These are phyloP conservation scores for Hymenoscyphus repandus DNA, from an alignment of 2,329 filamentous ascomycete genomes.

Conservation along the genomic window DNA sequence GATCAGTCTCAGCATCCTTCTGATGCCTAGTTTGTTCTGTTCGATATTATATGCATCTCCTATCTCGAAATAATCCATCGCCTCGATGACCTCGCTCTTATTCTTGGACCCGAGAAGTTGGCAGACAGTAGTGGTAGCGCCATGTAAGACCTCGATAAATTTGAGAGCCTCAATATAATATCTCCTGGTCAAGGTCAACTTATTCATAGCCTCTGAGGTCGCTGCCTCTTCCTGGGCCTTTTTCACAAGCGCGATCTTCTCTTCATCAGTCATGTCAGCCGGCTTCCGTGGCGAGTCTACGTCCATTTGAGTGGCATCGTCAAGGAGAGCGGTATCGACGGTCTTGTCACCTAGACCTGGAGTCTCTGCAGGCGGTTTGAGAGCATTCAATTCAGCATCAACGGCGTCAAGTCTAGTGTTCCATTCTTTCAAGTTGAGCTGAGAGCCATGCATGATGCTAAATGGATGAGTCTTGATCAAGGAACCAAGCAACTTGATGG, in stretches of 20 bases:
- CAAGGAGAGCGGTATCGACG: constrained; percentile 72
- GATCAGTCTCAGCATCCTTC: constrained; percentile 92
- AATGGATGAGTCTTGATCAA: constrained; percentile 94
- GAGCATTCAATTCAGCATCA: constrained; percentile 71
- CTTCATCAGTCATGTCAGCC: constrained; percentile 65
- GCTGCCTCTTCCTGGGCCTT: constrained; percentile 84
- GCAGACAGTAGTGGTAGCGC: constrained; percentile 72
- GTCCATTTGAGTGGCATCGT: constrained; percentile 81
- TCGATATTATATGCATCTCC: constrained; percentile 95
- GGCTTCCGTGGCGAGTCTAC: constrained; percentile 60
- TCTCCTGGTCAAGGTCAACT: constrained; percentile 78
- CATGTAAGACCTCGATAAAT: constrained; percentile 88
- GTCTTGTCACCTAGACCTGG: constrained; percentile 68
- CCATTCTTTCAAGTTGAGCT: constrained; percentile 84
- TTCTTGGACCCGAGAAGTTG: constrained; percentile 91
- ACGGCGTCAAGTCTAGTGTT: constrained; percentile 73
- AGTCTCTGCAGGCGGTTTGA: constrained; percentile 72
- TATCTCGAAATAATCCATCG: constrained; percentile 96
- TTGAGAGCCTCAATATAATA: constrained; percentile 91
- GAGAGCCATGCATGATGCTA: constrained; percentile 81
- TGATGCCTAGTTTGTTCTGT: constrained; percentile 85
- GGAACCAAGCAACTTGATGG: constrained; percentile 83
- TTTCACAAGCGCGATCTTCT: constrained; percentile 65
- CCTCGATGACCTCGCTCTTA: constrained; percentile 97
- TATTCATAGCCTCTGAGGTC: constrained; percentile 81